Evolutionary conservation across 2,329 filamentous ascomycete species (phyloP).

Genomic region (Sarocladium brachiariae): DNA sequence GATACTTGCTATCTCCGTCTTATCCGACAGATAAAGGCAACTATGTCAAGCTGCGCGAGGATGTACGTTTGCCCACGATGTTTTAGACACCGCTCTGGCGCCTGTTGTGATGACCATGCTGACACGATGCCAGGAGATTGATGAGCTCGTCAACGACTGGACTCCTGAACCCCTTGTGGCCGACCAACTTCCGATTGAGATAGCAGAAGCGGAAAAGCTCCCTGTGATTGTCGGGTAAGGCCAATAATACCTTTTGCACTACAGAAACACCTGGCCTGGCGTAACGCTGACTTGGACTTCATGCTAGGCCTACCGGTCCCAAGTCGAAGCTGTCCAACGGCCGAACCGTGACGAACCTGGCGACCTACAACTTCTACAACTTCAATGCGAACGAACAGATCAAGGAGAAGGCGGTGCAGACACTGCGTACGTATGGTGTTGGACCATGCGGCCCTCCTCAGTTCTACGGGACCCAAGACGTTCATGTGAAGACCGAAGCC

Average conservation of each 20-base stretch:
- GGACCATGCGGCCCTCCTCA: constrained; percentile 94
- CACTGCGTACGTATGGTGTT: constrained; percentile 89
- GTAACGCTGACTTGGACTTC: not conserved
- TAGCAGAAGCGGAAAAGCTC: constrained; percentile 73
- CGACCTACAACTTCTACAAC: constrained; percentile 96
- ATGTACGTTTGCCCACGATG: constrained; percentile 33
- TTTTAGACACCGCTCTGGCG: not conserved
- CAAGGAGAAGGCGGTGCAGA: constrained; percentile 92
- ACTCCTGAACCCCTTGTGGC: constrained; percentile 85
- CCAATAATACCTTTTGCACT: not conserved
- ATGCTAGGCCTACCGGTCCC: constrained; percentile 72
- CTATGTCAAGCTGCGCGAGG: constrained; percentile 81
- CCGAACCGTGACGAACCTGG: constrained; percentile 86
- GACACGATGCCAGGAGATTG: constrained; percentile 61
- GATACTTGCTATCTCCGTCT: constrained; percentile 84
- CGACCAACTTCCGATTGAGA: constrained; percentile 66
- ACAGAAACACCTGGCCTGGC: not conserved
- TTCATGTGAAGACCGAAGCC: constrained; percentile 93
- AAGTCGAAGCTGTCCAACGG: constrained; percentile 85
- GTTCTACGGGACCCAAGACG: constrained; percentile 97
- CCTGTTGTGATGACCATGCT: constrained; percentile 15
- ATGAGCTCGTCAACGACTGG: constrained; percentile 96
- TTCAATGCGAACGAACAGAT: constrained; percentile 87
- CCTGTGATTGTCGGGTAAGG: constrained; percentile 80
- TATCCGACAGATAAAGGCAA: constrained; percentile 90